These are phyloP conservation scores for Pichia pseudocactophila DNA, from an alignment of 805 yeast species.

Conservation along the genomic window DNA sequence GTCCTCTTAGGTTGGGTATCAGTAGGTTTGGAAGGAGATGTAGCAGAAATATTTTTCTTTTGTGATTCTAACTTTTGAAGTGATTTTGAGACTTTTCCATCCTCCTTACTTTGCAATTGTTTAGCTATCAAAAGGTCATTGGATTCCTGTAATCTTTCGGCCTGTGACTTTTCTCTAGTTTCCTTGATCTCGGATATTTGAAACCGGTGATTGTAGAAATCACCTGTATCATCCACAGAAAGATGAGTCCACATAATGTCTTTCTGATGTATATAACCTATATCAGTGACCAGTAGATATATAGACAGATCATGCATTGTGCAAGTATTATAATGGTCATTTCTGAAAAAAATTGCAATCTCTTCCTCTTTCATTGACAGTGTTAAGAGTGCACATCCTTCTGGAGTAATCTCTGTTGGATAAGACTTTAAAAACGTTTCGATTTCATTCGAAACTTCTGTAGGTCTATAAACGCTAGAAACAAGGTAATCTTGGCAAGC, in stretches of 20 bases:
- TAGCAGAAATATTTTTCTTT: background rate
- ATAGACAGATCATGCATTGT: conserved; percentile 39
- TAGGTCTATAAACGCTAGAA: conserved; percentile 10
- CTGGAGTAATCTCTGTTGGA: conserved; percentile 65
- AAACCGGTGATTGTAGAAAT: conserved; percentile 37
- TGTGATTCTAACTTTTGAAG: conserved; percentile 15
- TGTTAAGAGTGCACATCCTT: conserved; percentile 47
- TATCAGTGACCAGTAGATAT: conserved; percentile 66
- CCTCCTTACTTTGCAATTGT: conserved; percentile 28
- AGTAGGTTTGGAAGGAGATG: background rate
- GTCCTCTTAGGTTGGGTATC: background rate
- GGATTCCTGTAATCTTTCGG: conserved; percentile 3
- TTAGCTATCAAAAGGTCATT: conserved; percentile 22
- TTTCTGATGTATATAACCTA: conserved; percentile 40
- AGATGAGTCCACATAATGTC: conserved; percentile 80
- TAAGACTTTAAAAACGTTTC: conserved; percentile 45
- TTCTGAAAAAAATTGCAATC: conserved; percentile 70
- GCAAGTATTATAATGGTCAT: conserved; percentile 74
- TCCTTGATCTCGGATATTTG: background rate
- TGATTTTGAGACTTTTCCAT: conserved; percentile 21
- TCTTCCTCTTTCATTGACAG: conserved; percentile 34
- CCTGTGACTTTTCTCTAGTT: background rate
- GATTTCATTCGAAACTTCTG: conserved; percentile 4
- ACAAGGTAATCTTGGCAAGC: conserved; percentile 24
- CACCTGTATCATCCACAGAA: conserved; percentile 56